Percentiles rank a stretch among this genome's conserved stretches.
phyloP scores from a whole-genome alignment of 805 yeast genomes.

The Metschnikowia cubensis region DNA sequence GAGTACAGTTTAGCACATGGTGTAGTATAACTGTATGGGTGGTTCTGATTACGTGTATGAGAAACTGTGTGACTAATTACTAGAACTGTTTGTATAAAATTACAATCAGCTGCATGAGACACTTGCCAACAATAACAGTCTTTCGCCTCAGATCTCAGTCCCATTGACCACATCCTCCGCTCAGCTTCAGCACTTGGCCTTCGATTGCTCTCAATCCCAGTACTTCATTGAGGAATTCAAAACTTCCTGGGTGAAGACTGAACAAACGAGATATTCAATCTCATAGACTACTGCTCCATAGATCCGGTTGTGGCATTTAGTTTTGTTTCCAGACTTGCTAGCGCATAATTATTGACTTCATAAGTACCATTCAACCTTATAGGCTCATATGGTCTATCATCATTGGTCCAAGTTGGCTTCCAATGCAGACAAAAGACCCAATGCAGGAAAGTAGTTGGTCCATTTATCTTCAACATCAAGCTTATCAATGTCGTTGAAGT shows the following conservation, averaged over 20 bases:
- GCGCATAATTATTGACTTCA: no score
- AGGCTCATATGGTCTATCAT: not conserved
- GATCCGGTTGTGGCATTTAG: constrained; percentile 31
- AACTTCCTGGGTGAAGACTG: constrained; percentile 16
- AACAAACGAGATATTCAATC: constrained; percentile 10
- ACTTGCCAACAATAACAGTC: constrained; percentile 5
- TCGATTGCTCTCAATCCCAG: constrained; percentile 25
- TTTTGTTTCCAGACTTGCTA: constrained; percentile 24
- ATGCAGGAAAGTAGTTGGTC: constrained; percentile 50
- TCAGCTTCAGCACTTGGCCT: constrained; percentile 24
- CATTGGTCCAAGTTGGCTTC: constrained; percentile 25
- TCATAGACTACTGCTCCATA: constrained; percentile 23
- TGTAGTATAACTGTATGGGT: no score
- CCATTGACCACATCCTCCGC: constrained; percentile 25
- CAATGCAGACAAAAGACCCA: constrained; percentile 47
- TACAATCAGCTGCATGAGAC: not conserved
- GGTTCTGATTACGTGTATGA: no score
- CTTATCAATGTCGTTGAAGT: constrained; percentile 48
- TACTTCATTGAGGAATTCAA: constrained; percentile 20
- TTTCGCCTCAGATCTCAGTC: constrained; percentile 10
- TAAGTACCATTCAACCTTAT: not conserved
- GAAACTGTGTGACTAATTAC: no score
- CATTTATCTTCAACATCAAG: constrained; percentile 40
- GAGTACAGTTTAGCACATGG: no score
- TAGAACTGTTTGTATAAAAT: not conserved